Percentiles rank a stretch among this genome's conserved stretches.
These are phyloP conservation scores for Aurantiochytrium sp. DNA, from an alignment of 108 stramenopile genomes.

Conservation along the genomic window DNA sequence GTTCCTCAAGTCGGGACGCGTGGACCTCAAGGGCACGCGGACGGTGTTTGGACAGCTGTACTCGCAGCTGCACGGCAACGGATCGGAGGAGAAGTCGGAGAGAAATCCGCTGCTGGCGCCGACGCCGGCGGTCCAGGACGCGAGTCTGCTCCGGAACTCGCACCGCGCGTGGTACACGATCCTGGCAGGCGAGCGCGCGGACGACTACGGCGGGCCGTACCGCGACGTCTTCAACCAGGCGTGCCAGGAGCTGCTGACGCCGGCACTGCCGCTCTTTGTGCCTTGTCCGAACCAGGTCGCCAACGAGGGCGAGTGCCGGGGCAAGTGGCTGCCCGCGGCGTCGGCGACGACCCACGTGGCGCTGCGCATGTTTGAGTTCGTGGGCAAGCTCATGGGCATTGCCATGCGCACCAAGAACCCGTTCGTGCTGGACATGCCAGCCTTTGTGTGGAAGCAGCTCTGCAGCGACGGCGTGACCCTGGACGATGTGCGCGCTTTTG, in stretches of 20 bases:
- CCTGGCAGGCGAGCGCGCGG: slow-evolving; percentile 91
- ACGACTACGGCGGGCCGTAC: slow-evolving; percentile 97
- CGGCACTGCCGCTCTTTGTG: background rate
- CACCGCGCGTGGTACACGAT: slow-evolving; percentile 88
- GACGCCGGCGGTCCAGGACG: slow-evolving; percentile 10
- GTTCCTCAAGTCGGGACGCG: slow-evolving; percentile 2
- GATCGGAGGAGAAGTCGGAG: slow-evolving; percentile 18
- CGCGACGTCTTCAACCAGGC: slow-evolving; percentile 89
- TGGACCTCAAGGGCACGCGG: background rate
- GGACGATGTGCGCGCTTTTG: background rate
- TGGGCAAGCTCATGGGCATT: slow-evolving; percentile 35
- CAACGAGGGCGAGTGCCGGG: background rate
- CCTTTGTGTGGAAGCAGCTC: slow-evolving; percentile 33
- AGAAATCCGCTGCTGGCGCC: background rate
- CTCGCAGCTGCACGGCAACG: background rate
- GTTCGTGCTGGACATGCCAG: slow-evolving; percentile 14
- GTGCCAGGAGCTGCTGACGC: slow-evolving; percentile 65
- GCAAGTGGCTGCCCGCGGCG: slow-evolving; percentile 29
- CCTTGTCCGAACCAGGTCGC: background rate
- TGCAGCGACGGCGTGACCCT: background rate
- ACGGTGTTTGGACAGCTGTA: background rate
- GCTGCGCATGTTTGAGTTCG: slow-evolving; percentile 27
- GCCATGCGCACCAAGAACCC: background rate
- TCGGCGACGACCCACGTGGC: background rate
- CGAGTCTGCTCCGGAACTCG: slow-evolving; percentile 13